phyloP scores from a whole-genome alignment of 306 rosid species.

The Trifolium pratense region DNA sequence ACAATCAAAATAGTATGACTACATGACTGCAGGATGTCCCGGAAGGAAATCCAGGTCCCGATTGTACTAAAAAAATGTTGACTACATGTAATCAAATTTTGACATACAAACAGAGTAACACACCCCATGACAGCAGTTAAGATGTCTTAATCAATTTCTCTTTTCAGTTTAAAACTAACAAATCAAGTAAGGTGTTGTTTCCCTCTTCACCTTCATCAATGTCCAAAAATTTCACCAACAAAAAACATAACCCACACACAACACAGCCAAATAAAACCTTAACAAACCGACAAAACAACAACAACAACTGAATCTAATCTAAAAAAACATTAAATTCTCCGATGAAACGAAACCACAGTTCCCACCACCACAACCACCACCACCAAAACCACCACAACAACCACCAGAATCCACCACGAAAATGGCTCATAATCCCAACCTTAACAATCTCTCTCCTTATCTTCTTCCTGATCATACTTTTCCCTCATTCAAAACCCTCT shows the following conservation, averaged over 20 bases:
- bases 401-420: slow-evolving; percentile 45
- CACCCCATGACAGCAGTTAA: background rate
- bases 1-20: no score
- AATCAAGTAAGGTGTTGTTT: background rate
- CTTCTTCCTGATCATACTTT: slow-evolving; percentile 43
- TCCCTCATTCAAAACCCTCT: slow-evolving; percentile 47
- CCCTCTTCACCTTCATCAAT: background rate
- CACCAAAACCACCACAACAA: slow-evolving; percentile 38
- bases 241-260: no score
- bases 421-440: slow-evolving; percentile 56
- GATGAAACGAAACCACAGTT: slow-evolving; percentile 60
- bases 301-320: background rate
- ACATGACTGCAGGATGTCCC: no score
- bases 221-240: background rate
- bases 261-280: background rate
- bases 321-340: slow-evolving; percentile 6
- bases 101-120: background rate
- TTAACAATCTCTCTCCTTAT: slow-evolving; percentile 47
- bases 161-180: background rate
- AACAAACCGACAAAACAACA: background rate
- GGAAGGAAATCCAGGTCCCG: no score
- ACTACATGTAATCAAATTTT: no score
- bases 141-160: background rate
- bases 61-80: no score
- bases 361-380: slow-evolving; percentile 44